Evolutionary conservation across 129 eudicot genomes (phyloP), one percentile per base, ranked within the genome.

Genomic region (Mikania micrantha): DNA sequence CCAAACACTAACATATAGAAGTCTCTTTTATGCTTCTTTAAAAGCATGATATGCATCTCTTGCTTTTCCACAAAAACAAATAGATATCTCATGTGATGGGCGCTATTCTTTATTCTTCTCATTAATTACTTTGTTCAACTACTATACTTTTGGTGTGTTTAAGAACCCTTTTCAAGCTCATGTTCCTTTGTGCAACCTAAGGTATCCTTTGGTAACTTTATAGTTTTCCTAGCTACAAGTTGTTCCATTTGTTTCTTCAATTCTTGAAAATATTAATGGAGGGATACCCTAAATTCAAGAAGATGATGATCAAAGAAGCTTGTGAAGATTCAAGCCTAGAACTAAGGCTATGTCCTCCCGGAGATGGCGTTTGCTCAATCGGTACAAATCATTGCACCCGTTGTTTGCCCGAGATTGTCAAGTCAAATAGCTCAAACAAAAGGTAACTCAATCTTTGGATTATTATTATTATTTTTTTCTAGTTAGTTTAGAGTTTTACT

Each of bases 261-360:
- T n/a, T n/a, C 39, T 70, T 44, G 45, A 35, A 60, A 47, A 39
- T 19, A 49, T 27, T 15, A 24, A 80, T 80, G 85, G 80, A 73
- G 61, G 61, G 71, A 41, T 69, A 75, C 61, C 45, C 57, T 41
- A 64, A 75, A 19, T 20, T 52, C 21, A 65, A 44, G 56, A 47
- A 44, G 66, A 63, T 39, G 79, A 65, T 45, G 64, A 56, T 47
- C 59, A 70, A 71, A 79, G 78, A 74, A 58, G 53, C 40, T 58
- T 70, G 75, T 67, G 83, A 82, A 21, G 80, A 85, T 20, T 82
- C 76, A 65, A 74, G 74, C 71, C 78, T 86, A 59, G 88, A 86
- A 60, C 85, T 86, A 16, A 86, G 82, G 73, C 80, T 86, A 53
- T 83, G 84, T 36, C 87, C 85, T 52, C 92, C 92, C 0, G 85